Evolutionary conservation across 352 stramenopile species (phyloP), one percentile per base, ranked within the genome.

Genomic region (Phytophthora tentaculata): DNA sequence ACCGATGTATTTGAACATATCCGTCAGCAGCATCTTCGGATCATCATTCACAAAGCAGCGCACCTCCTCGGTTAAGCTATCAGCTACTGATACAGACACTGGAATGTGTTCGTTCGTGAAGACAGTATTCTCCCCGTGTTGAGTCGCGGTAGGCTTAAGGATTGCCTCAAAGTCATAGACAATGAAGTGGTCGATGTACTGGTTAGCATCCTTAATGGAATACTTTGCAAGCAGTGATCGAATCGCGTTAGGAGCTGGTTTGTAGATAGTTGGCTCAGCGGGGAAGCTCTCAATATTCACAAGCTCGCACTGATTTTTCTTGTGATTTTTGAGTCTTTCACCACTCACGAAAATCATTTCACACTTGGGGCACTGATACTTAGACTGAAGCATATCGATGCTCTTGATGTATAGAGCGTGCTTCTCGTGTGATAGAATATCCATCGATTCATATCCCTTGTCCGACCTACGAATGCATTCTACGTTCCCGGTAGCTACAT

Each of bases 1-100:
- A 45, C 14, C 39, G 8, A 45, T 45, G 39, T 45, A 45, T 22
- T 45, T 45, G 39, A 45, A 45, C 39, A 45, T 45, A 45, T 45
- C 16, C 39, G 9, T 45, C 20, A 45, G 39, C 16, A 45, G 8
- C 13, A 45, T 45, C 39, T 45, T 45, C 5, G 16, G 39, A 22
- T 45, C 39, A 9, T 45, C 39, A 45, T 45, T 45, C 22, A 45
- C 39, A 45, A 45, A 45, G 17, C 39, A 45, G 9, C 39, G 39
- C 39, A 20, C 39, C 39, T 22, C 39, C 39, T 45, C 39, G 39
- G 39, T 45, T 45, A 45, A 45, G 9, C 39, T 45, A 45, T 45
- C 39, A 45, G 39, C 39, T 45, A 45, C 39, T n/a, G 7, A 45
- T 45, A 45, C 39, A 19, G 39, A 45, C 39, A 45, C 16, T 4